Conservation (phyloP, 2,329 filamentous ascomycete species). For the Ophiocordyceps sinensis region DNA sequence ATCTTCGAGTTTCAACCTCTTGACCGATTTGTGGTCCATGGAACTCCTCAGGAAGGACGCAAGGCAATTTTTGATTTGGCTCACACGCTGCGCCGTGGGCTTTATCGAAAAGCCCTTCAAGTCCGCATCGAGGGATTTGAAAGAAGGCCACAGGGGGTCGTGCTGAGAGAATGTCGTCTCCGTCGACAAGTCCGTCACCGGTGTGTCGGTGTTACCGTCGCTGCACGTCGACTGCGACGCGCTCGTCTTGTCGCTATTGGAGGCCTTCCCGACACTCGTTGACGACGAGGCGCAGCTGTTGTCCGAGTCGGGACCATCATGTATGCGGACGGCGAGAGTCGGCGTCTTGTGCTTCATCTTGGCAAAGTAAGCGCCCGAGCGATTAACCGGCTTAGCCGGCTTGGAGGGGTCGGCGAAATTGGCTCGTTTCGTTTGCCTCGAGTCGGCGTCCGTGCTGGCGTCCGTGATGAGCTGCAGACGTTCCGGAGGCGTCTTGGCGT, state of each 20-base stretch:
- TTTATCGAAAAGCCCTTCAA: constrained; percentile 52
- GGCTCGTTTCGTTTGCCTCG: constrained; percentile 7
- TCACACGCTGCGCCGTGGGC: constrained; percentile 57
- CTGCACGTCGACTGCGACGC: constrained; percentile 24
- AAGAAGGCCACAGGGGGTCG: constrained; percentile 40
- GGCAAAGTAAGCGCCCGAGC: constrained; percentile 33
- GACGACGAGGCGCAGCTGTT: constrained; percentile 33
- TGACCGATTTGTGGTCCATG: constrained; percentile 50
- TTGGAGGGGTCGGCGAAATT: constrained; percentile 20
- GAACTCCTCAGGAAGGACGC: constrained; percentile 66
- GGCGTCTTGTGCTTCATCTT: constrained; percentile 34
- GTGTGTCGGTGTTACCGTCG: constrained; percentile 21
- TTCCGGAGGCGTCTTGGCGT: constrained; percentile 11
- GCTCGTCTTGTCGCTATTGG: constrained; percentile 19
- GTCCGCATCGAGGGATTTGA: constrained; percentile 38
- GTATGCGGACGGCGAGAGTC: constrained; percentile 24
- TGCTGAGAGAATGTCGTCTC: constrained; percentile 28
- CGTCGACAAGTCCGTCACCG: constrained; percentile 26
- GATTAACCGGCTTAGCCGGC: constrained; percentile 23
- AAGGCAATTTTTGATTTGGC: constrained; percentile 55
- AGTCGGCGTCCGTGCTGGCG: constrained; percentile 10
- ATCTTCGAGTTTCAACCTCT: constrained; percentile 57
- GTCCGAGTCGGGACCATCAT: constrained; percentile 21
- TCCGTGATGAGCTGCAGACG: constrained; percentile 13
- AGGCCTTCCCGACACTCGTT: constrained; percentile 28